Evolutionary conservation across 2,329 filamentous ascomycete genomes (phyloP), one percentile per base, ranked within the genome.

Genomic region (Fusarium pilosicola): DNA sequence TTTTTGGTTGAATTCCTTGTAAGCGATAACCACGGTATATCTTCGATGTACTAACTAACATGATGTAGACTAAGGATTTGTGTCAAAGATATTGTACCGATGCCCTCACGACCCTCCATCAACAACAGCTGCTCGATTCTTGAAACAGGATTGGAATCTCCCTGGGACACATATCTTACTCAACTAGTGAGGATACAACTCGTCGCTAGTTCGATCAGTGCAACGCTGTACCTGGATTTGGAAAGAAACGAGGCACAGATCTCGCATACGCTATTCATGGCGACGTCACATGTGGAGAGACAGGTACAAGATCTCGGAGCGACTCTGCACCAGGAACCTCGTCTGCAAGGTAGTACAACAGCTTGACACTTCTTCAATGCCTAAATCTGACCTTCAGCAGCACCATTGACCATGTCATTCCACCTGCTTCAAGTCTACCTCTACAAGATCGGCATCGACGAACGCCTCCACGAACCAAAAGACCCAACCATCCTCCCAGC

Each of bases 1-100:
- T 3, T 70, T 62, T 30, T 70, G 68, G 68, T 28, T 70, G 22
- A 71, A 54, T 56, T 70, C 45, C 0, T 11, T 70, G 68, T 70
- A 24, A 17, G 59, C 28, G 3, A 15, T 4, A 18, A 3, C 6
- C 26, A 13, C 13, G 1, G 6, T 18, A 10, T 9, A 2, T 4
- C 22, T 3, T 13, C 1, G 4, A 30, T 14, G 10, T 34, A 10
- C 28, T 2, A 24, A n/a, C 46, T 68, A 18, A 59, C 32, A 10
- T 7, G 13, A 6, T 10, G 6, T 12, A 60, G 61, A 7, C 36
- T 46, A 2, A 58, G 51, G 1, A 56, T 48, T 1, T 66, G 56
- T 5, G 52, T 65, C 8, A 68, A 36, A n/a, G 26, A 42, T 0
- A 28, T 58, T 10, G 34, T 42, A 1, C 20, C n/a, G 3, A 52